Percentiles rank a stretch among this genome's conserved stretches.
phyloP scores from a whole-genome alignment of 192 early-diverging fungal species.

The Backusella australiensis region DNA sequence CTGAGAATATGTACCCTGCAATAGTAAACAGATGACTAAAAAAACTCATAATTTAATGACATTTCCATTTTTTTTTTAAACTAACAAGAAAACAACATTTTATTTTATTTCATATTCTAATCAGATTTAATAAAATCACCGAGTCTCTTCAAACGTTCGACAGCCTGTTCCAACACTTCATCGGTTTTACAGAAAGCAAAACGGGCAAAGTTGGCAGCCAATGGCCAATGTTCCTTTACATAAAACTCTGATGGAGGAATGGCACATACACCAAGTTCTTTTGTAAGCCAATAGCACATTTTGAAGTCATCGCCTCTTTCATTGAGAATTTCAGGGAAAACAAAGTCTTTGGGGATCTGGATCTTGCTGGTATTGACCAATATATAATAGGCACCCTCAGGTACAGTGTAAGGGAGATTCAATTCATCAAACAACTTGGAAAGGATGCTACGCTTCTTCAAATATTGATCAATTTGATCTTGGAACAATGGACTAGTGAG shows the following conservation, averaged over 20 bases:
- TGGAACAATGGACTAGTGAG: slow-evolving; percentile 61
- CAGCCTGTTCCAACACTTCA: slow-evolving; percentile 76
- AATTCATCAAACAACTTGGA: slow-evolving; percentile 60
- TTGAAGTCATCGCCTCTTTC: slow-evolving; percentile 72
- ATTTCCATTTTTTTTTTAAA: background rate
- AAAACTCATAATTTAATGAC: background rate
- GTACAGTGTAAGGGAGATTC: slow-evolving; percentile 77
- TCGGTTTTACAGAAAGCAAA: slow-evolving; percentile 95
- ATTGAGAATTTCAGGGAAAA: slow-evolving; percentile 52
- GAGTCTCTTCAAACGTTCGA: slow-evolving; percentile 59
- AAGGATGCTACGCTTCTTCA: slow-evolving; percentile 72
- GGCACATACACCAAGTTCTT: slow-evolving; percentile 84
- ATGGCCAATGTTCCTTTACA: slow-evolving; percentile 55
- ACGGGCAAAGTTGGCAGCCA: slow-evolving; percentile 75
- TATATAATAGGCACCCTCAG: slow-evolving; percentile 93
- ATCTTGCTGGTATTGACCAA: slow-evolving; percentile 78
- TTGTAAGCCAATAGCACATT: slow-evolving; percentile 82
- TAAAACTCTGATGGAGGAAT: slow-evolving; percentile 95
- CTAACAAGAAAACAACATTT: background rate
- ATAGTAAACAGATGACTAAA: background rate
- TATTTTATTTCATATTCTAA: background rate
- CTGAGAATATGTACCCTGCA: background rate
- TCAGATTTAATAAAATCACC: slow-evolving; percentile 45
- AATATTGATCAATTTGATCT: slow-evolving; percentile 66
- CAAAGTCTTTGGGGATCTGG: slow-evolving; percentile 59